Conservation (phyloP, 345 rosid genomes). For the Melaleuca alternifolia region DNA sequence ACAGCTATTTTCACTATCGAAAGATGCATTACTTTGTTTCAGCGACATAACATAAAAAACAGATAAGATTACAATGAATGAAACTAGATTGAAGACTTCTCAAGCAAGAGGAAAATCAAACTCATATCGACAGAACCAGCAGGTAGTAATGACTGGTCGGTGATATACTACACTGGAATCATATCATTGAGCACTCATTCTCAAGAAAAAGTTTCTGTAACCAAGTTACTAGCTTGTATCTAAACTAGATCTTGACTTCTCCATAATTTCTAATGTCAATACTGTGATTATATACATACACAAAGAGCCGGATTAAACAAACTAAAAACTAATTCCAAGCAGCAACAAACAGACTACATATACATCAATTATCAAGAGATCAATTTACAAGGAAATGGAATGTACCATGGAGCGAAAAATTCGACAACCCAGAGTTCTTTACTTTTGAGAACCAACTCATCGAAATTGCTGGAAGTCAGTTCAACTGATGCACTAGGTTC, state of each 20-base stretch:
- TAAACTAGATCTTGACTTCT: background rate
- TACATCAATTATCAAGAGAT: background rate
- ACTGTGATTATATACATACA: background rate
- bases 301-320: background rate
- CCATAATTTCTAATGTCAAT: background rate
- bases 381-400: background rate
- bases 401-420: constrained; percentile 96
- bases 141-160: background rate
- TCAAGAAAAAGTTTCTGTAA: background rate
- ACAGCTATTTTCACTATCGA: background rate
- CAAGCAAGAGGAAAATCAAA: background rate
- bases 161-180: background rate
- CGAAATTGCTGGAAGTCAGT: constrained; percentile 72
- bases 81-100: background rate
- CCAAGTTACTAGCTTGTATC: background rate
- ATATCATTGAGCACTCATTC: background rate
- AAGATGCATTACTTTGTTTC: background rate
- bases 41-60: background rate
- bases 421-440: constrained; percentile 94
- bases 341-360: background rate
- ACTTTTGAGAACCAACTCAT: constrained; percentile 76
- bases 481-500: constrained; percentile 61
- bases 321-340: background rate
- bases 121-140: background rate
- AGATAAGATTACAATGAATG: background rate